Evolutionary conservation across 768 basidiomycete genomes (phyloP).

Genomic region (Kockovaella imperatae): DNA sequence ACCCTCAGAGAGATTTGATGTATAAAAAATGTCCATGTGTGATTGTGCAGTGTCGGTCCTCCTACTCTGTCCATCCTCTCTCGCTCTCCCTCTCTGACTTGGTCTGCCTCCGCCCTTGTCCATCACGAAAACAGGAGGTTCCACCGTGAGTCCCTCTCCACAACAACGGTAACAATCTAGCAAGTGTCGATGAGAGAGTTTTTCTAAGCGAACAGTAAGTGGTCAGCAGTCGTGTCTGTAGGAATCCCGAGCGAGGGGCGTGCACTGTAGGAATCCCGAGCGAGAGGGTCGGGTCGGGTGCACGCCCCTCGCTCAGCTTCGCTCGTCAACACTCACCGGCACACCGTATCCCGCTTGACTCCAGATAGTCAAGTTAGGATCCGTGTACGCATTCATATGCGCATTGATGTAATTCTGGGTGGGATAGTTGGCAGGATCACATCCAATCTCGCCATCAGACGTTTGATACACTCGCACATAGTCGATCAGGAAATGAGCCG

Average conservation of each 20-base stretch:
- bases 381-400: conserved; percentile 58
- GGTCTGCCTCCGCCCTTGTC: not conserved
- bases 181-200: conserved; percentile 4
- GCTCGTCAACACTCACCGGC: conserved; percentile 56
- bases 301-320: too few species aligned
- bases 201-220: not conserved
- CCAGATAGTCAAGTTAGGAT: conserved; percentile 85
- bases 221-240: too few species aligned
- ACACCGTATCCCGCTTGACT: conserved; percentile 62
- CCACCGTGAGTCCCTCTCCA: not conserved
- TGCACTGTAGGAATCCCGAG: too few species aligned
- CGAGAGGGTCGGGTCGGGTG: too few species aligned
- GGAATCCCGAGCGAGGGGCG: not conserved
- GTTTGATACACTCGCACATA: conserved; percentile 67
- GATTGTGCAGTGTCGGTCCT: too few species aligned
- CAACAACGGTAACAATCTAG: too few species aligned
- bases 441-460: conserved; percentile 60
- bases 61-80: too few species aligned
- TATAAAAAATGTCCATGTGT: too few species aligned
- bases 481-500: conserved; percentile 72
- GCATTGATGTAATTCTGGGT: conserved; percentile 62
- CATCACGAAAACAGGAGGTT: not conserved
- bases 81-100: not conserved
- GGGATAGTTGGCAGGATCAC: conserved; percentile 68
- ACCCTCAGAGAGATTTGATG: too few species aligned